Percentiles rank a stretch among this genome's conserved stretches.
These are phyloP conservation scores for Artemisia argyi DNA, from an alignment of 129 eudicot species.

Conservation along the genomic window DNA sequence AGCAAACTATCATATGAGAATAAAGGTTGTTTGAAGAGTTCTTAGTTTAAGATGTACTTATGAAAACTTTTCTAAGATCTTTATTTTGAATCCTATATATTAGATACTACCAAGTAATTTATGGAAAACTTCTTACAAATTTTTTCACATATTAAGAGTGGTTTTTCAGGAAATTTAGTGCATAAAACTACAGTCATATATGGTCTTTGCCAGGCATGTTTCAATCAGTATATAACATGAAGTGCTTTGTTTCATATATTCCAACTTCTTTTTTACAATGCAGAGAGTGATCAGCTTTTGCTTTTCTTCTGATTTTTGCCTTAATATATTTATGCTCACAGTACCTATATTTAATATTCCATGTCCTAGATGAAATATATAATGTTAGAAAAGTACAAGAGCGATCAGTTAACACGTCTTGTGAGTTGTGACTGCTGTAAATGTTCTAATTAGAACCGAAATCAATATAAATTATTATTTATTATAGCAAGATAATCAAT, in stretches of 20 bases:
- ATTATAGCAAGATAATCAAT: not conserved
- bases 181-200: constrained; percentile 8
- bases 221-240: constrained; percentile 28
- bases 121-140: constrained; percentile 2
- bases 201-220: constrained; percentile 31
- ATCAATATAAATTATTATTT: constrained; percentile 11
- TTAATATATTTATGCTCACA: constrained; percentile 18
- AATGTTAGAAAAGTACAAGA: not conserved
- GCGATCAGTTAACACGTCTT: not conserved
- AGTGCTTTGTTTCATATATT: constrained; percentile 42
- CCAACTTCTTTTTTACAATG: constrained; percentile 43
- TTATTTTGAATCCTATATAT: not conserved
- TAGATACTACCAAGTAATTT: not conserved
- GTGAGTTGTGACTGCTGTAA: not conserved
- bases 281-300: constrained; percentile 38
- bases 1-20: not conserved
- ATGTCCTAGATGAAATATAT: not conserved
- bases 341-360: constrained; percentile 5
- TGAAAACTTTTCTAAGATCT: constrained; percentile 14
- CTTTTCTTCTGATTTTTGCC: constrained; percentile 36
- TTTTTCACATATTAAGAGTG: constrained; percentile 3
- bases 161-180: constrained; percentile 5
- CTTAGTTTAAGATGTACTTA: not conserved
- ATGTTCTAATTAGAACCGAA: constrained; percentile 16
- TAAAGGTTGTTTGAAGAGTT: not conserved